Percentiles rank a stretch among this genome's conserved stretches.
phyloP scores from a whole-genome alignment of 148 eudicot species.

The Rhododendron ovatum region DNA sequence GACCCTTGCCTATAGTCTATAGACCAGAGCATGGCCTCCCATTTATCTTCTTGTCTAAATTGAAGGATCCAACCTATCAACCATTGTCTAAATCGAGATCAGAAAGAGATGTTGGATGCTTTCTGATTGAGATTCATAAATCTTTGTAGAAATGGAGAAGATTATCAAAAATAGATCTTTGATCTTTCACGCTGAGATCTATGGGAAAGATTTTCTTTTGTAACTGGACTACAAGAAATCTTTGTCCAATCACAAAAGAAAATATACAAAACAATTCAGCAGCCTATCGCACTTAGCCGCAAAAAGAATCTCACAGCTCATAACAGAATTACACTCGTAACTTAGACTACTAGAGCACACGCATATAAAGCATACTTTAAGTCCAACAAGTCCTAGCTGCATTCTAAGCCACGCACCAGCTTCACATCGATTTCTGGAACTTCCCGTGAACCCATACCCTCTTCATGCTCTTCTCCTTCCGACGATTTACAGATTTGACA shows the following conservation, averaged over 20 bases:
- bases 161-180: not conserved
- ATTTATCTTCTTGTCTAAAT: no score
- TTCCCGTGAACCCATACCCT: conserved; percentile 97
- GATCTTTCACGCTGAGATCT: not conserved
- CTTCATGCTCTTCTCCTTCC: conserved; percentile 64
- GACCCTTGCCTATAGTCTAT: no score
- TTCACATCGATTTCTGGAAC: conserved; percentile 66
- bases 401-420: not conserved
- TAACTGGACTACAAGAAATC: not conserved
- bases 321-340: not conserved
- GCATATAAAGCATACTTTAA: not conserved
- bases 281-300: not conserved
- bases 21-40: no score
- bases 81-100: no score
- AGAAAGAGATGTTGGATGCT: no score
- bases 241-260: not conserved
- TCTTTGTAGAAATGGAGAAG: not conserved
- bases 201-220: not conserved
- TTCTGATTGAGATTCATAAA: no score
- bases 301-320: not conserved
- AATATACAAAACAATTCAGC: not conserved
- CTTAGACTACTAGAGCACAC: not conserved
- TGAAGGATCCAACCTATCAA: no score
- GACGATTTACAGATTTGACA: conserved; percentile 71
- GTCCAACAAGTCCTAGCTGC: not conserved